Evolutionary conservation across 169 alveolate species (phyloP).

Genomic region (Plasmodium gonderi): DNA sequence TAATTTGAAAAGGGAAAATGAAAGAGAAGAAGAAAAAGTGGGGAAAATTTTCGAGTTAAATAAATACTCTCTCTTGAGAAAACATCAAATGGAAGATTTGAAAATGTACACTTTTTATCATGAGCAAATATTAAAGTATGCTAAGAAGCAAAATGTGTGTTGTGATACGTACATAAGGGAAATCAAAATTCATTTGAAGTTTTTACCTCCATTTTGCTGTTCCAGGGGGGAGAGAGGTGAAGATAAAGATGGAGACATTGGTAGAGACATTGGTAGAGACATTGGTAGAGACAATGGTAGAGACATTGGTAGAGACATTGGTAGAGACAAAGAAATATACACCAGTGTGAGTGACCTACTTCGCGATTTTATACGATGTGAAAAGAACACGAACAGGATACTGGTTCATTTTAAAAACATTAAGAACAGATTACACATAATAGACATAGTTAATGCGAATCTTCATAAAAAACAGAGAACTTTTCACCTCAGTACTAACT

Average conservation of each 20-base stretch:
- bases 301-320: too few relatives aligned
- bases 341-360: background rate
- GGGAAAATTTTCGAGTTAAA: background rate
- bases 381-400: background rate
- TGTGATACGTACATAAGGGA: slow-evolving; percentile 33
- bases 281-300: background rate
- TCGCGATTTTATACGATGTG: slow-evolving; percentile 11
- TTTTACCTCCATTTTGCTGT: background rate
- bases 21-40: slow-evolving; percentile 2
- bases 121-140: background rate
- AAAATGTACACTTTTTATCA: background rate
- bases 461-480: background rate
- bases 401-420: background rate
- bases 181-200: background rate
- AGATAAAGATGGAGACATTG: background rate
- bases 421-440: background rate
- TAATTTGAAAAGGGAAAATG: background rate
- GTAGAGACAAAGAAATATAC: background rate
- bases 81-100: background rate
- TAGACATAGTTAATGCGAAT: background rate
- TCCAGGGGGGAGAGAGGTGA: background rate
- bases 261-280: background rate
- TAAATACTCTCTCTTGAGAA: background rate
- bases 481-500: slow-evolving; percentile 1
- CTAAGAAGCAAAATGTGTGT: slow-evolving; percentile 6